Conservation (phyloP, 192 early-diverging fungal species). For the Backusella circina region DNA sequence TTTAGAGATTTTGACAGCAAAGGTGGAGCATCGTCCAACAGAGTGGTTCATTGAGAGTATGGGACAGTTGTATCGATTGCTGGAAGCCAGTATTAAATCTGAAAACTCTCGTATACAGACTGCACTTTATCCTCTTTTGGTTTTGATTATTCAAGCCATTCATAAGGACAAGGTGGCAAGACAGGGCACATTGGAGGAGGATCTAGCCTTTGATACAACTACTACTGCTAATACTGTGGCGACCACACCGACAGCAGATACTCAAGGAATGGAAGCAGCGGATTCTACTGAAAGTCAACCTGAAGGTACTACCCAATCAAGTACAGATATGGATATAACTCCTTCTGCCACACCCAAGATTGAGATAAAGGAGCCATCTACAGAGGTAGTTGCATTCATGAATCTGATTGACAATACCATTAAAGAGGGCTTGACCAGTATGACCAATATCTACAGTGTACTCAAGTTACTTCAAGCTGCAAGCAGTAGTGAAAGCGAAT, state of each 20-base stretch:
- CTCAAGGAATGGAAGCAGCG: neutral
- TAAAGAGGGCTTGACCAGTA: slow-evolving; percentile 60
- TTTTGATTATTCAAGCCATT: slow-evolving; percentile 64
- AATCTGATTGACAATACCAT: slow-evolving; percentile 59
- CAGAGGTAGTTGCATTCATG: slow-evolving; percentile 53
- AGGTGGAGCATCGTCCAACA: slow-evolving; percentile 52
- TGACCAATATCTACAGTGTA: slow-evolving; percentile 61
- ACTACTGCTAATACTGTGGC: too few relatives aligned
- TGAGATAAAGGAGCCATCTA: neutral
- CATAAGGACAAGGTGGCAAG: slow-evolving; percentile 23
- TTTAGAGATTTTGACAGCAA: slow-evolving; percentile 60
- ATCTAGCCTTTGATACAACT: neutral
- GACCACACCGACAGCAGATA: neutral
- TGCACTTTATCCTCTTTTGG: slow-evolving; percentile 69
- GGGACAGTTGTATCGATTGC: slow-evolving; percentile 50
- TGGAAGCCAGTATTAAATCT: slow-evolving; percentile 67
- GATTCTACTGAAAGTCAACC: neutral
- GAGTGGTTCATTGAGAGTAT: slow-evolving; percentile 68
- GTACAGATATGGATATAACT: neutral
- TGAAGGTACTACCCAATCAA: neutral
- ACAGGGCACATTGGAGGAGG: neutral
- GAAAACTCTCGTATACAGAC: slow-evolving; percentile 75
- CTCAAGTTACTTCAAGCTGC: slow-evolving; percentile 66
- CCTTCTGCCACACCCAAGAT: neutral
- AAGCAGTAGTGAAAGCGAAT: slow-evolving; percentile 54